Conservation (phyloP, 208 protist species). For the Wallacemonas sp. region DNA sequence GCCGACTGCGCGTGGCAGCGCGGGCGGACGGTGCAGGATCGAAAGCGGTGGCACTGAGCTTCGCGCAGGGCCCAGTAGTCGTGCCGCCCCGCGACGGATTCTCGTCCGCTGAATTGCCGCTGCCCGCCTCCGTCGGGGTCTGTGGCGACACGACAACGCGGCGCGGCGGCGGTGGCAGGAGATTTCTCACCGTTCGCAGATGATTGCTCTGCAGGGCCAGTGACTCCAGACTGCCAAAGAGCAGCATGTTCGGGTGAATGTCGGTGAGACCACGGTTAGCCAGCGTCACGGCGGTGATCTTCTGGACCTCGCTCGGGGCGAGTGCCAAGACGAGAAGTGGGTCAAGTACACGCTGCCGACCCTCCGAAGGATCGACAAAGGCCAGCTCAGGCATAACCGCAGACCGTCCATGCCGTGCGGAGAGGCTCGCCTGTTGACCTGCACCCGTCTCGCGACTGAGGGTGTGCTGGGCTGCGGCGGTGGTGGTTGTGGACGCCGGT, state of each 20-base stretch:
- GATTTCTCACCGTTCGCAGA: constrained; percentile 37
- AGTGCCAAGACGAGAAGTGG: constrained; percentile 50
- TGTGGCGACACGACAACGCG: not conserved
- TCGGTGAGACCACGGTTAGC: constrained; percentile 39
- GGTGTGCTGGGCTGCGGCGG: not conserved
- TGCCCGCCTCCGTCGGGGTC: too few relatives aligned
- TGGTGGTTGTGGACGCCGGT: not conserved
- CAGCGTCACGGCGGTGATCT: constrained; percentile 44
- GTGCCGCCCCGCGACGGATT: too few relatives aligned
- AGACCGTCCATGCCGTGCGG: too few relatives aligned
- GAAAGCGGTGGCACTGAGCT: not conserved
- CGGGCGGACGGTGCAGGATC: constrained; percentile 17
- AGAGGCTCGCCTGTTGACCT: not conserved
- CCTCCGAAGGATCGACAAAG: constrained; percentile 39
- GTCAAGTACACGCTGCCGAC: constrained; percentile 36
- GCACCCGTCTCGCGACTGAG: not conserved
- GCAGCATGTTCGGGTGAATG: constrained; percentile 60
- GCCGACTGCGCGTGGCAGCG: constrained; percentile 12
- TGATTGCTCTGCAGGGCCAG: constrained; percentile 66
- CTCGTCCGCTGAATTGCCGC: too few relatives aligned
- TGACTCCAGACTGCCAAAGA: constrained; percentile 59
- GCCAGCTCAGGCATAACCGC: not conserved
- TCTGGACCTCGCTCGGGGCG: constrained; percentile 26
- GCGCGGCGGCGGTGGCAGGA: constrained; percentile 20
- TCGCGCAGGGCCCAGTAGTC: too few relatives aligned